These are phyloP conservation scores for Populus hybrid DNA, from an alignment of 441 rosid genomes.

Conservation along the genomic window DNA sequence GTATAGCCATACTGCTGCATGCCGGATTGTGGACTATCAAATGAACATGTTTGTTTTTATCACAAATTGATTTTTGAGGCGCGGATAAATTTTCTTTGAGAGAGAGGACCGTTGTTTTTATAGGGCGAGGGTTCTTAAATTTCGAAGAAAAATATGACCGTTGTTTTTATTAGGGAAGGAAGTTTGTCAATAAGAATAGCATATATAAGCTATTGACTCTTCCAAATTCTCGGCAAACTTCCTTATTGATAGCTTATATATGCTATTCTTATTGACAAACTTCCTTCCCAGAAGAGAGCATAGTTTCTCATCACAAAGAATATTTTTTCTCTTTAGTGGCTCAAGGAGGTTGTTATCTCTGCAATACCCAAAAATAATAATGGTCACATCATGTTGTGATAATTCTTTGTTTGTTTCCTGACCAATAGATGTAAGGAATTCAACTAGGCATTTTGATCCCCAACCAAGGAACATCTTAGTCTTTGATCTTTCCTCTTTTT, in stretches of 20 bases:
- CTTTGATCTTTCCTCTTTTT: conserved; percentile 13
- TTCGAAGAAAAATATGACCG: not conserved
- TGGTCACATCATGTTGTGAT: conserved; percentile 33
- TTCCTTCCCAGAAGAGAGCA: conserved; percentile 40
- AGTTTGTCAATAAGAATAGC: too few species aligned
- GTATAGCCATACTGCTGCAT: too few species aligned
- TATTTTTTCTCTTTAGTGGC: conserved; percentile 33
- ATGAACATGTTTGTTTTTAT: too few species aligned
- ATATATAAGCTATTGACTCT: not conserved
- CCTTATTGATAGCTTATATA: conserved; percentile 29
- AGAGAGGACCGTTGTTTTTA: not conserved
- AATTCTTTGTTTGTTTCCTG: conserved; percentile 31
- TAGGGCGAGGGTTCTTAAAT: not conserved
- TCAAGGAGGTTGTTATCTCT: conserved; percentile 36
- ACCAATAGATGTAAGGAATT: conserved; percentile 43
- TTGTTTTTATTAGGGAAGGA: too few species aligned
- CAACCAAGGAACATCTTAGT: conserved; percentile 38
- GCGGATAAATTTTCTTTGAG: not conserved
- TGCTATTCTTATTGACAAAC: conserved; percentile 27
- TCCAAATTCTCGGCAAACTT: conserved; percentile 42
- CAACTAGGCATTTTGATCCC: conserved; percentile 42
- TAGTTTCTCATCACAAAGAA: conserved; percentile 45
- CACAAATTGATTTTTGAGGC: not conserved
- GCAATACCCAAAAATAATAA: conserved; percentile 37
- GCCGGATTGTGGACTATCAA: too few species aligned